phyloP scores from a whole-genome alignment of 345 rosid genomes.

The Geranium rotundifolium region DNA sequence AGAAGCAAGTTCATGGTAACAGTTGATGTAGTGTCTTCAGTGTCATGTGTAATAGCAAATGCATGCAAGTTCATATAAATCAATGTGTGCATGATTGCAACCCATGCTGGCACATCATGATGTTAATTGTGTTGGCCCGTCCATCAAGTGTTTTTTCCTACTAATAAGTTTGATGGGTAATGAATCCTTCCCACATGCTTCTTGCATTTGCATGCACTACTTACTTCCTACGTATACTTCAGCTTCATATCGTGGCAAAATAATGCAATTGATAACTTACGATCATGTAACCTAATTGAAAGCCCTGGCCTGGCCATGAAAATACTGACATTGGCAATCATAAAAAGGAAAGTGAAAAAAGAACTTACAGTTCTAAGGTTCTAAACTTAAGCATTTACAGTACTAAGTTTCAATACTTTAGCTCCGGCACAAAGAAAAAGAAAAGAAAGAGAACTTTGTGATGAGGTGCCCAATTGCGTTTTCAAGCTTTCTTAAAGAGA shows the following conservation, averaged over 20 bases:
- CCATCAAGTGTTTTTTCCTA: not conserved
- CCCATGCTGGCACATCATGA: not conserved
- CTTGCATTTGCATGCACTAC: no score
- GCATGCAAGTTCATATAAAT: not conserved
- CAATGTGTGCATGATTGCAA: not conserved
- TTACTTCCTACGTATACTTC: not conserved
- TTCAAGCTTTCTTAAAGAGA: no score
- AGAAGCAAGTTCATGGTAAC: constrained; percentile 9
- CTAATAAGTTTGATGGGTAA: not conserved
- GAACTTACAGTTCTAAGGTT: no score
- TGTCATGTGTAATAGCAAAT: not conserved
- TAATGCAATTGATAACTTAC: not conserved
- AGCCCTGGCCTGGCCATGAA: no score
- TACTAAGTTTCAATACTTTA: no score
- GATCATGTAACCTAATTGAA: not conserved
- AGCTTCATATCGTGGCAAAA: not conserved
- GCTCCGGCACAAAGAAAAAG: no score
- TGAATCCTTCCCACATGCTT: not conserved
- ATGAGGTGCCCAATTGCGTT: no score
- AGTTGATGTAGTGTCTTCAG: no score
- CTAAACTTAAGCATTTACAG: no score
- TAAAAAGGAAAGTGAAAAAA: no score
- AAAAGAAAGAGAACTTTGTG: no score
- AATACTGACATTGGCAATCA: not conserved
- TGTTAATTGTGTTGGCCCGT: not conserved